Evolutionary conservation across 768 basidiomycete species (phyloP), one percentile per base, ranked within the genome.

Genomic region (Candolleomyces eurysporus): DNA sequence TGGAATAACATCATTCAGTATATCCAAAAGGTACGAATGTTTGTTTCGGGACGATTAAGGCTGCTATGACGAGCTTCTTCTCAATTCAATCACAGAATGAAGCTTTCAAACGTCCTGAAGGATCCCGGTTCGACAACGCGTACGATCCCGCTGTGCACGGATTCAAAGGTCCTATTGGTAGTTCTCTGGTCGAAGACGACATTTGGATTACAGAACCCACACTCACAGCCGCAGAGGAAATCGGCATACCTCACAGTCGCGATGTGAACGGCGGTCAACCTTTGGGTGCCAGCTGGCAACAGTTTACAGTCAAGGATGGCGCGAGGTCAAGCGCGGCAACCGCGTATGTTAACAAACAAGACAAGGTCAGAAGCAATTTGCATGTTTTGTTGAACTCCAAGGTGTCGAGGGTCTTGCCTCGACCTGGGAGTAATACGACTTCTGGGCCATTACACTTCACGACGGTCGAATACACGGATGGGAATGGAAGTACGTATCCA

Each of bases 101-200:
- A 22, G 62, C 61, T 40, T 66, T 67, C 58, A 67, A 62, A 3
- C 63, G 52, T 7, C 36, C 36, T 11, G 36, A 36, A 11, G 52
- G 52, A 32, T n/a, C 16, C 6, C 8, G n/a, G 9, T 17, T 17
- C n/a, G n/a, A 31, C 52, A 31, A 31, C 16, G 65, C 77, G 62
- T 76, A 72, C 59, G 65, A 73, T 57, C 76, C 78, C 11, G 43
- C 62, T 0, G 64, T 74, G 13, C 78, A 79, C 61, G 70, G 73
- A 30, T 64, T 63, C 16, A 60, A 60, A 13, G 76, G 78, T 1
- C 64, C 72, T 31, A 65, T 65, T 54, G 63, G 69, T 0, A 72
- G 50, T 67, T 76, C 9, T 68, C 69, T 21, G 72, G 69, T 2
- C 69, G 66, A 59, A 63, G 67, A 19, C 64, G 63, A n/a, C 51